These are phyloP conservation scores for Coemansia sp. DNA, from an alignment of 192 early-diverging fungal genomes.

Conservation along the genomic window DNA sequence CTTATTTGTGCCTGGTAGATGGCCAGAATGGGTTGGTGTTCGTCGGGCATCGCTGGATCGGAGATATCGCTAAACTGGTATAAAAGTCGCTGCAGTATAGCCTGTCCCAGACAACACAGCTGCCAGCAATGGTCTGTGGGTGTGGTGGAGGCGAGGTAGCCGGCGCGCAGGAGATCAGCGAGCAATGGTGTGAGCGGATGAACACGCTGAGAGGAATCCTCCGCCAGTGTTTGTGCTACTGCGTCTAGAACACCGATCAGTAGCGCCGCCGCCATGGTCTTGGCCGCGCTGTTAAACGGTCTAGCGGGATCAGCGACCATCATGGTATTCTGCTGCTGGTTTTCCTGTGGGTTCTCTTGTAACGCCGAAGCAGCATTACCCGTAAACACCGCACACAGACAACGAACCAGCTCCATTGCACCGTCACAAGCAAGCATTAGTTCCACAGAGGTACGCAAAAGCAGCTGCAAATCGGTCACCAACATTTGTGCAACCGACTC, in stretches of 20 bases:
- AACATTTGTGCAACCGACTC: neutral
- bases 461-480: slow-evolving; percentile 17
- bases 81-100: slow-evolving; percentile 76
- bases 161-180: slow-evolving; percentile 85
- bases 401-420: slow-evolving; percentile 13
- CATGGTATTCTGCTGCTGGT: neutral
- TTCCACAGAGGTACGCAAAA: slow-evolving; percentile 26
- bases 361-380: neutral
- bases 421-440: neutral
- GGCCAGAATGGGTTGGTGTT: slow-evolving; percentile 69
- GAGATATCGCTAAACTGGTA: slow-evolving; percentile 69
- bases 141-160: slow-evolving; percentile 85
- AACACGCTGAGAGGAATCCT: slow-evolving; percentile 26
- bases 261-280: slow-evolving; percentile 22
- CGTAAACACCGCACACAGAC: slow-evolving; percentile 37
- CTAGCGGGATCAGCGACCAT: neutral
- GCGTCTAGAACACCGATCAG: slow-evolving; percentile 24
- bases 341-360: too few relatives aligned
- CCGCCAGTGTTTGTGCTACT: neutral
- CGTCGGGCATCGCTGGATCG: slow-evolving; percentile 89
- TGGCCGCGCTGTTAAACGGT: slow-evolving; percentile 16
- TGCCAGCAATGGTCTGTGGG: slow-evolving; percentile 59
- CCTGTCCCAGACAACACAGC: slow-evolving; percentile 78
- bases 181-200: slow-evolving; percentile 55
- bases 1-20: slow-evolving; percentile 95